Percentiles rank a stretch among this genome's conserved stretches.
Evolutionary conservation across 2,329 filamentous ascomycete species (phyloP).

Genomic region (Dothideomycetes sp.): DNA sequence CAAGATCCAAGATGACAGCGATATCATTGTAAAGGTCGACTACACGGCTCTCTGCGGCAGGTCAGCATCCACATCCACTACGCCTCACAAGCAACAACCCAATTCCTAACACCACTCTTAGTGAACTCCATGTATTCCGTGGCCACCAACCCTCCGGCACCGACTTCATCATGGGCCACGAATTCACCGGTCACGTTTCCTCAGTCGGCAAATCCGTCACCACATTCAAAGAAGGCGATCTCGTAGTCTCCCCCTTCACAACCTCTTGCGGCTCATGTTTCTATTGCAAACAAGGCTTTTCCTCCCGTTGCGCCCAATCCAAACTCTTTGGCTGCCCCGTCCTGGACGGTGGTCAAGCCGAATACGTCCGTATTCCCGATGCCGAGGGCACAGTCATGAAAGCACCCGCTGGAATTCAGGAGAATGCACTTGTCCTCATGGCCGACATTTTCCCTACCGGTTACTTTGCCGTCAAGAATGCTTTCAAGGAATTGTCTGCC

Average conservation of each 20-base stretch:
- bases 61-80: constrained; percentile 41
- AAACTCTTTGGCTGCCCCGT: constrained; percentile 58
- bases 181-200: constrained; percentile 71
- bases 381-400: constrained; percentile 75
- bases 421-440: constrained; percentile 74
- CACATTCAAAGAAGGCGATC: constrained; percentile 63
- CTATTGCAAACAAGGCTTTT: constrained; percentile 69
- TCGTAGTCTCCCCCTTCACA: constrained; percentile 76
- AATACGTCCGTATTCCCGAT: constrained; percentile 59
- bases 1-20: constrained; percentile 57
- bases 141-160: constrained; percentile 64
- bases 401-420: constrained; percentile 60
- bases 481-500: constrained; percentile 53
- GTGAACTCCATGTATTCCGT: constrained; percentile 78
- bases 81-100: background rate
- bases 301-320: constrained; percentile 64
- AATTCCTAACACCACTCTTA: constrained; percentile 28
- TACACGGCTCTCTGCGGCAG: constrained; percentile 82
- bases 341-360: constrained; percentile 25
- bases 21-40: constrained; percentile 74
- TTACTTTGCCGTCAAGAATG: constrained; percentile 74
- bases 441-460: constrained; percentile 83
- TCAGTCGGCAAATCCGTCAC: constrained; percentile 60
- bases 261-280: constrained; percentile 70
- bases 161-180: constrained; percentile 67